These are phyloP conservation scores for Candida morakotiae DNA, from an alignment of 805 yeast genomes.

Conservation along the genomic window DNA sequence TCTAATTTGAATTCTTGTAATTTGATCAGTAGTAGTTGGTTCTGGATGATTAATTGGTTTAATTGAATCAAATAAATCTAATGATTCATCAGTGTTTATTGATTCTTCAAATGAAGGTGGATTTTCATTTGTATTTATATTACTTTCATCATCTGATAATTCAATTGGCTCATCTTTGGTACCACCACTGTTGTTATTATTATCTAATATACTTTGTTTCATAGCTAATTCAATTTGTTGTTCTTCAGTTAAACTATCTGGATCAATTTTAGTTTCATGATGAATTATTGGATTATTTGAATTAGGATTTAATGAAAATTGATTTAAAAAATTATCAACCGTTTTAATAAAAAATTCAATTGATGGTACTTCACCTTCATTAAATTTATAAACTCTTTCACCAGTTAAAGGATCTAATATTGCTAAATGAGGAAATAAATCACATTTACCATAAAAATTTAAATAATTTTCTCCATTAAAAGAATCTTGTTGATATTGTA, in stretches of 20 bases:
- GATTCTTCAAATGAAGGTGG: constrained; percentile 6
- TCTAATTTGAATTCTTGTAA: constrained; percentile 83
- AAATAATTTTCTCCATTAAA: constrained; percentile 67
- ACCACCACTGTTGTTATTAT: constrained; percentile 22
- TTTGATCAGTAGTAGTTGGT: constrained; percentile 52
- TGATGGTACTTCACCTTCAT: constrained; percentile 55
- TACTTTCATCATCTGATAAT: constrained; percentile 14
- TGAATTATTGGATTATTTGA: constrained; percentile 62
- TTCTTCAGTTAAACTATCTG: constrained; percentile 69
- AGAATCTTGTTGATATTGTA: constrained; percentile 81
- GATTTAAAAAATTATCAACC: constrained; percentile 61
- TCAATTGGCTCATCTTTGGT: constrained; percentile 26
- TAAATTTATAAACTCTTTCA: constrained; percentile 79
- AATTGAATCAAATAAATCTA: constrained; percentile 48
- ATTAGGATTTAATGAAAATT: constrained; percentile 61
- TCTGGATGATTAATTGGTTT: constrained; percentile 53
- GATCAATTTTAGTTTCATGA: constrained; percentile 59
- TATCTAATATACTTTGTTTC: constrained; percentile 50
- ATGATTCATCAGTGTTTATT: constrained; percentile 10
- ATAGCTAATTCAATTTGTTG: constrained; percentile 79
- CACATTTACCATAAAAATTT: constrained; percentile 62
- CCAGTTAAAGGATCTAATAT: constrained; percentile 95
- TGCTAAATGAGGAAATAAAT: constrained; percentile 80
- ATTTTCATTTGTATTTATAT: constrained; percentile 7
- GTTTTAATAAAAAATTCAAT: constrained; percentile 60